Percentiles rank a stretch among this genome's conserved stretches.
These are phyloP conservation scores for Ilyonectria robusta DNA, from an alignment of 2,329 filamentous ascomycete genomes.

Conservation along the genomic window DNA sequence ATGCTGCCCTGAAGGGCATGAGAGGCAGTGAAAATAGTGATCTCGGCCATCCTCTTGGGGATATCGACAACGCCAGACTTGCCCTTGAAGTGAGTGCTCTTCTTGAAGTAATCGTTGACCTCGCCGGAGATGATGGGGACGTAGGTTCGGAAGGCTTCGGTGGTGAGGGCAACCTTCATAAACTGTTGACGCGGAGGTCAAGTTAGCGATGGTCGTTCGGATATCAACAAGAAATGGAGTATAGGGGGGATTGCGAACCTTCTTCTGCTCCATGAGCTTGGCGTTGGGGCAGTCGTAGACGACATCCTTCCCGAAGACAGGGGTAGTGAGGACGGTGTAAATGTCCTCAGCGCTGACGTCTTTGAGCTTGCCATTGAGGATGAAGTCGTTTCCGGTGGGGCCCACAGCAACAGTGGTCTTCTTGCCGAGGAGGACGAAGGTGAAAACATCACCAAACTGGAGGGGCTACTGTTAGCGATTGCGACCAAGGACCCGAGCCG, in stretches of 20 bases:
- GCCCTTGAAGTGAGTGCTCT: constrained; percentile 76
- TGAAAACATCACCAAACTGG: constrained; percentile 90
- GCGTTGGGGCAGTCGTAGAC: constrained; percentile 93
- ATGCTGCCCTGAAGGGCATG: constrained; percentile 88
- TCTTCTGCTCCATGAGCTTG: constrained; percentile 97
- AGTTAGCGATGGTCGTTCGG: constrained; percentile 34
- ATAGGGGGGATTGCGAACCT: constrained; percentile 66
- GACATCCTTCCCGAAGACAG: constrained; percentile 85
- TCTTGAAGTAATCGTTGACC: constrained; percentile 80
- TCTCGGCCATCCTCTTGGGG: constrained; percentile 82
- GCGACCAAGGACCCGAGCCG: background rate
- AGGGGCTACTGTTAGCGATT: constrained; percentile 29
- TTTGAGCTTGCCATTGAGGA: constrained; percentile 90
- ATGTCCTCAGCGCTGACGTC: constrained; percentile 94
- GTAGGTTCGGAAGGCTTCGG: constrained; percentile 81
- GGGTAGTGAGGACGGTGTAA: constrained; percentile 82
- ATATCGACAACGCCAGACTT: constrained; percentile 79
- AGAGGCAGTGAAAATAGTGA: constrained; percentile 92
- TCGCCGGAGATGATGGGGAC: constrained; percentile 84
- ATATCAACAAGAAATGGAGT: background rate
- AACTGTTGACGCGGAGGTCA: constrained; percentile 63
- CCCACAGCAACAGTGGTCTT: constrained; percentile 91
- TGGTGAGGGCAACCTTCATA: constrained; percentile 85
- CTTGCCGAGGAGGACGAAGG: constrained; percentile 88
- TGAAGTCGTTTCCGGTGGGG: constrained; percentile 88